phyloP scores from a whole-genome alignment of 192 early-diverging fungal genomes.

The Diversispora epigaea region DNA sequence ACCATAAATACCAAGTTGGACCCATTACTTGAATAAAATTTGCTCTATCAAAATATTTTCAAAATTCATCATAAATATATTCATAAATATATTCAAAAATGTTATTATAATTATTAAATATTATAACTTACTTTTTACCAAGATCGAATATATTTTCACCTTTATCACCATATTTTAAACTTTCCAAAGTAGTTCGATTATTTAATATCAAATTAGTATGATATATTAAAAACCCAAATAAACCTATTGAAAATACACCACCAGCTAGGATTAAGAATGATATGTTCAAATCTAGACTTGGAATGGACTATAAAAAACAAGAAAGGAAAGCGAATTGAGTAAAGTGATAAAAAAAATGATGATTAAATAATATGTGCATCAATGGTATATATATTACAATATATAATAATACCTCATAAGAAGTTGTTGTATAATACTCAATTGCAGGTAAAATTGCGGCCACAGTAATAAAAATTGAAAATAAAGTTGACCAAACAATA shows the following conservation, averaged over 20 bases:
- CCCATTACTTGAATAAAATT: constrained; percentile 65
- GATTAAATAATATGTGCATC: neutral
- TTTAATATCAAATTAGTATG: constrained; percentile 39
- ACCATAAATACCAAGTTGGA: constrained; percentile 51
- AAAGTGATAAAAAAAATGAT: neutral
- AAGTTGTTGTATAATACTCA: constrained; percentile 4
- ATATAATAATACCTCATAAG: constrained; percentile 9
- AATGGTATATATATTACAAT: too few species aligned
- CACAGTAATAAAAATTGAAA: constrained; percentile 36
- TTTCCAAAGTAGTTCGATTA: constrained; percentile 46
- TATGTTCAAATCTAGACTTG: constrained; percentile 43
- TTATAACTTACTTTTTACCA: constrained; percentile 31
- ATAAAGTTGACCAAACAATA: constrained; percentile 40
- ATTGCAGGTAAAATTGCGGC: constrained; percentile 37
- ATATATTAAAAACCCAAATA: constrained; percentile 41
- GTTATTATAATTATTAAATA: too few species aligned
- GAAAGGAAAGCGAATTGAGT: neutral
- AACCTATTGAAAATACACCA: constrained; percentile 40
- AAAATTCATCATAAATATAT: too few species aligned
- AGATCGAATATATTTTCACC: constrained; percentile 45
- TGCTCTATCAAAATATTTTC: neutral
- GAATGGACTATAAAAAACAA: constrained; percentile 28
- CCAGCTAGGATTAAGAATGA: constrained; percentile 41
- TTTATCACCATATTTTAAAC: constrained; percentile 41
- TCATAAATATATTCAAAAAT: too few species aligned